Evolutionary conservation across 2,329 filamentous ascomycete genomes (phyloP), one percentile per base, ranked within the genome.

Genomic region (Ciborinia camelliae): DNA sequence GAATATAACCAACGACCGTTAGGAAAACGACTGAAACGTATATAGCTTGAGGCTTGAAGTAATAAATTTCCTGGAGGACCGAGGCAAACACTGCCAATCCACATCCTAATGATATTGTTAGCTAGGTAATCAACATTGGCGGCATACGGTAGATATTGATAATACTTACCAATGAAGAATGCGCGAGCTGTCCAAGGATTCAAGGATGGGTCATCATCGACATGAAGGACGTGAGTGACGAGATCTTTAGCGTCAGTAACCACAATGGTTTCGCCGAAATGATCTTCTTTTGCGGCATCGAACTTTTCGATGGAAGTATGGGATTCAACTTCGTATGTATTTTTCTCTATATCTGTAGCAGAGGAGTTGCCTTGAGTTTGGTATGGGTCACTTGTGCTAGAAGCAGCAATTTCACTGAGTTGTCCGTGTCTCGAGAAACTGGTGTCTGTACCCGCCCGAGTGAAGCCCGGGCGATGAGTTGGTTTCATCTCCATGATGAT

Each of bases 1-100:
- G 9, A 77, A 80, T 67, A 63, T 81, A 81, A 37, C 74, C 75
- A 18, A 81, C 74, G 37, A 82, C 77, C 1, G 76, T 75, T 63
- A 81, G 63, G 70, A 81, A 81, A 20, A 81, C 41, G 28, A 43
- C 58, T 1, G 77, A 79, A 12, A 82, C 76, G 26, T 68, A 75
- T 54, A 82, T 76, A 8, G 73, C 74, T 69, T 81, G 80, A 1
- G 80, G 80, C 68, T 81, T 81, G 74, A 81, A 81, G 55, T 78
- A 77, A 69, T 77, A 81, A 64, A 82, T 81, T 47, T 76, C 76
- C 43, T 75, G 74, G 6, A 81, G 72, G 7, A 77, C 76, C 14
- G 75, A 74, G 18, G 74, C 76, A 62, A 77, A 77, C n/a, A 68
- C 64, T 12, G 76, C 73, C 18, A 79, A 68, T n/a, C 72, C 75